phyloP scores from a whole-genome alignment of 2,329 filamentous ascomycete genomes.

The Gaeumannomyces sp. region DNA sequence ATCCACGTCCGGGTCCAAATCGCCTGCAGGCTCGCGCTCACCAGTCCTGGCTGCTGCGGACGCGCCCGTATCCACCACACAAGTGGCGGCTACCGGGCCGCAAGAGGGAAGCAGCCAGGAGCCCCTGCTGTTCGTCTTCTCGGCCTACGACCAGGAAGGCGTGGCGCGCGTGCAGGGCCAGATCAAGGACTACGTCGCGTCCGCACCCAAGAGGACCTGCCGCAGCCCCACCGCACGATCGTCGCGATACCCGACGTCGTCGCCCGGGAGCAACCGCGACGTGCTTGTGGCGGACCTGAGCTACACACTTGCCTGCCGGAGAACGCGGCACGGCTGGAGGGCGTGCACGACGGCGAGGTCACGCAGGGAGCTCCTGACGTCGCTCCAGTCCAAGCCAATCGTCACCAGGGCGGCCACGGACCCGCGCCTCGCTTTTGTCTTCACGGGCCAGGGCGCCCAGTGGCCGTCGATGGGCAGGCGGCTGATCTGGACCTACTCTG shows the following conservation, averaged over 20 bases:
- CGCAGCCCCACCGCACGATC: not conserved
- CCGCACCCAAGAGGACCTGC: not conserved
- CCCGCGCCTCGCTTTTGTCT: slow-evolving; percentile 18
- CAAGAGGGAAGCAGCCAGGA: slow-evolving; percentile 4
- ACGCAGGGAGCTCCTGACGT: not conserved
- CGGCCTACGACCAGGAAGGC: slow-evolving; percentile 14
- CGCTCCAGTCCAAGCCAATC: slow-evolving; percentile 1
- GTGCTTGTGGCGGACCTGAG: slow-evolving; percentile 6
- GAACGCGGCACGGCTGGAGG: slow-evolving; percentile 9
- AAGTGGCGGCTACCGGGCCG: not conserved
- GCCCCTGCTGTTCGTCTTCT: slow-evolving; percentile 30
- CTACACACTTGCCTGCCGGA: slow-evolving; percentile 9
- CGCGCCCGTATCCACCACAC: not conserved
- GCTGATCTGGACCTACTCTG: slow-evolving; percentile 18
- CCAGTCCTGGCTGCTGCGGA: not conserved
- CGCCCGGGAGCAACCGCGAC: not conserved
- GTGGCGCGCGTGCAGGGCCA: slow-evolving; percentile 3
- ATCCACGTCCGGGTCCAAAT: not conserved
- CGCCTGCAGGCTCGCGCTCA: not conserved
- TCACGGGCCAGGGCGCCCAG: slow-evolving; percentile 28
- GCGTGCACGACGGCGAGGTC: slow-evolving; percentile 4
- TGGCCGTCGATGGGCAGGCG: slow-evolving; percentile 25
- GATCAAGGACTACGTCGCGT: not conserved
- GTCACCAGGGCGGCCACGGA: not conserved
- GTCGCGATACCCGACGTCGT: not conserved